Evolutionary conservation across 306 rosid genomes (phyloP).

Genomic region (Mimosa bimucronata): DNA sequence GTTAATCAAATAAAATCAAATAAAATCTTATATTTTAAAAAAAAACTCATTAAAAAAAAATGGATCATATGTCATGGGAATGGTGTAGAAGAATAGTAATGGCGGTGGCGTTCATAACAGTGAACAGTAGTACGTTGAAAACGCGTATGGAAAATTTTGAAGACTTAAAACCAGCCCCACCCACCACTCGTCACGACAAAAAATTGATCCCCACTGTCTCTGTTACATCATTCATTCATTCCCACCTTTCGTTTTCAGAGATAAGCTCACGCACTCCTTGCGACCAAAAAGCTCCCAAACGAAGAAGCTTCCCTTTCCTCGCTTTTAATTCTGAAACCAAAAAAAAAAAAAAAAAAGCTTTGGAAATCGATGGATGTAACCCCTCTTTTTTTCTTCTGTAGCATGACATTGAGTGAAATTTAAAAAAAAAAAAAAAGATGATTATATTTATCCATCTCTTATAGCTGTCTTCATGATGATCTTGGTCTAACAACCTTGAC

Average conservation of each 20-base stretch:
- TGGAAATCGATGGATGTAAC: background rate
- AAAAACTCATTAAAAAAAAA: no score
- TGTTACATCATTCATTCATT: background rate
- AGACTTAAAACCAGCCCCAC: background rate
- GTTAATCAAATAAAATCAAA: no score
- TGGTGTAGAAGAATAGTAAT: background rate
- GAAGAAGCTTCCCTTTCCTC: background rate
- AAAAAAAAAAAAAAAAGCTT: background rate
- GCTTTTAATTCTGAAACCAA: background rate
- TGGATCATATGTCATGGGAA: no score
- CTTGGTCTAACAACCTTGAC: constrained; percentile 26
- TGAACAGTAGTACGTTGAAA: background rate
- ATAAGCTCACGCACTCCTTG: background rate
- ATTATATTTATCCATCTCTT: background rate
- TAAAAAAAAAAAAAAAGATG: background rate
- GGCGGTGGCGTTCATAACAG: background rate
- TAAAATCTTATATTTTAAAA: no score
- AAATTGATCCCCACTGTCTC: background rate
- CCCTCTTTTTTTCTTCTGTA: background rate
- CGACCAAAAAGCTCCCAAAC: background rate
- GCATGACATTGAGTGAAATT: background rate
- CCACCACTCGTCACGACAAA: background rate
- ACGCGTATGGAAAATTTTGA: background rate
- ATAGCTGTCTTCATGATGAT: constrained; percentile 33
- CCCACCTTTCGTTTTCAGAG: background rate